Percentiles rank a stretch among this genome's conserved stretches.
These are phyloP conservation scores for Plasmodium gallinaceum DNA, from an alignment of 169 alveolate genomes.

Conservation along the genomic window DNA sequence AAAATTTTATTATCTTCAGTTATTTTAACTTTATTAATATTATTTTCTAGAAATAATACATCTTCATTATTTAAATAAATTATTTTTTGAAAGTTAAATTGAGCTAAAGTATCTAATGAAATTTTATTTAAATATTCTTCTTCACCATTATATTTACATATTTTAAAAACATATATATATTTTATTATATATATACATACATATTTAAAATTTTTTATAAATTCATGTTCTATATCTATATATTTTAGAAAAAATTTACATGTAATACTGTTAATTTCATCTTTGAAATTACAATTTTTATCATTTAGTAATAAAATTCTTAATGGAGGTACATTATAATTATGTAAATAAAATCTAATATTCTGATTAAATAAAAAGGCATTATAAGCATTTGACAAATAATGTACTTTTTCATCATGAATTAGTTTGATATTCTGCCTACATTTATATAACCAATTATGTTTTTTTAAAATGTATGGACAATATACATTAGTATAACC, in stretches of 20 bases:
- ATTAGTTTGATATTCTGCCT: conserved; percentile 19
- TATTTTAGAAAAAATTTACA: conserved; percentile 24
- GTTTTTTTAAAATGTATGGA: conserved; percentile 43
- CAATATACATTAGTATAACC: conserved; percentile 46
- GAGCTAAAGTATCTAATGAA: neutral
- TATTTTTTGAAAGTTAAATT: neutral
- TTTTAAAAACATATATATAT: conserved; percentile 36
- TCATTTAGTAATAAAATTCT: conserved; percentile 46
- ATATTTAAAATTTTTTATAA: conserved; percentile 1
- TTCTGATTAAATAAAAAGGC: conserved; percentile 34
- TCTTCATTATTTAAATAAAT: conserved; percentile 41
- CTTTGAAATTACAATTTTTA: conserved; percentile 24
- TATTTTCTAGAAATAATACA: conserved; percentile 34
- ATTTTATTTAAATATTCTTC: neutral
- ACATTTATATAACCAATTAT: conserved; percentile 71
- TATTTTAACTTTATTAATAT: conserved; percentile 10
- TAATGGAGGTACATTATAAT: conserved; percentile 49
- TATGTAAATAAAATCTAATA: conserved; percentile 1
- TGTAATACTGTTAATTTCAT: conserved; percentile 23
- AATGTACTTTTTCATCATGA: conserved; percentile 36
- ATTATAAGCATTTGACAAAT: conserved; percentile 33
- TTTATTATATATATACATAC: conserved; percentile 35
- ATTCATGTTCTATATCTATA: conserved; percentile 38
- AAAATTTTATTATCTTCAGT: neutral
- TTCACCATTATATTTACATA: neutral